Conservation (phyloP, 2,329 filamentous ascomycete species). For the Diaporthe velutina region DNA sequence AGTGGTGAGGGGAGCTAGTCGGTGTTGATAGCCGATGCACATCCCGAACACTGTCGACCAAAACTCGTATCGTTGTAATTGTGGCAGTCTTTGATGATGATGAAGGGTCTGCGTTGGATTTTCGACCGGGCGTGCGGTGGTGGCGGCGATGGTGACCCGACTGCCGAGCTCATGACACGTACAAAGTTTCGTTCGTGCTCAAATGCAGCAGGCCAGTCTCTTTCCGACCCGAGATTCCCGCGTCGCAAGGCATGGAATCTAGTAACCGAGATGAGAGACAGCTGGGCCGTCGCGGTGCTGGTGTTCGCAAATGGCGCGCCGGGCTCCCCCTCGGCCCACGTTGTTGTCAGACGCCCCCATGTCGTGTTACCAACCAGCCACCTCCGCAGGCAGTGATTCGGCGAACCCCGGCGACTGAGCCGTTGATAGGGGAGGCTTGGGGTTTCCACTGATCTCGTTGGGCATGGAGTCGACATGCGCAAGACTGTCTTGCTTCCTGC, state of each 20-base stretch:
- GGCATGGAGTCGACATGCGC: neutral
- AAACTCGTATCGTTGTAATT: too few species aligned
- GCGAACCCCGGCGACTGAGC: slow-evolving; percentile 3
- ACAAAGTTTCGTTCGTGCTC: slow-evolving; percentile 22
- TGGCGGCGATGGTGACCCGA: neutral
- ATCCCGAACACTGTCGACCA: neutral
- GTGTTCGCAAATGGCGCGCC: neutral
- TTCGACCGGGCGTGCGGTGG: neutral
- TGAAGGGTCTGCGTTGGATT: neutral
- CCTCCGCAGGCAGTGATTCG: slow-evolving; percentile 7
- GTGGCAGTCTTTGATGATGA: neutral
- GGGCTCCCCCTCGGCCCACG: slow-evolving; percentile 12
- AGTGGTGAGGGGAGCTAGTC: neutral
- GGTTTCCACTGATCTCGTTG: neutral
- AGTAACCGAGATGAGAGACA: neutral
- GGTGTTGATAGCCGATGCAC: neutral
- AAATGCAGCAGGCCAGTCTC: neutral
- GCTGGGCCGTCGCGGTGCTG: neutral
- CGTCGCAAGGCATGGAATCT: neutral
- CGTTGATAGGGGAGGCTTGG: neutral
- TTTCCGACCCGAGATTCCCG: neutral
- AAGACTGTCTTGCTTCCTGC: slow-evolving; percentile 1
- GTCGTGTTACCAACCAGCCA: slow-evolving; percentile 27
- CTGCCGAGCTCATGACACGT: slow-evolving; percentile 29
- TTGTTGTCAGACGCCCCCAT: slow-evolving; percentile 28